Percentiles rank a stretch among this genome's conserved stretches.
Evolutionary conservation across 768 basidiomycete genomes (phyloP).

Genomic region (Kwoniella newhampshirensis): DNA sequence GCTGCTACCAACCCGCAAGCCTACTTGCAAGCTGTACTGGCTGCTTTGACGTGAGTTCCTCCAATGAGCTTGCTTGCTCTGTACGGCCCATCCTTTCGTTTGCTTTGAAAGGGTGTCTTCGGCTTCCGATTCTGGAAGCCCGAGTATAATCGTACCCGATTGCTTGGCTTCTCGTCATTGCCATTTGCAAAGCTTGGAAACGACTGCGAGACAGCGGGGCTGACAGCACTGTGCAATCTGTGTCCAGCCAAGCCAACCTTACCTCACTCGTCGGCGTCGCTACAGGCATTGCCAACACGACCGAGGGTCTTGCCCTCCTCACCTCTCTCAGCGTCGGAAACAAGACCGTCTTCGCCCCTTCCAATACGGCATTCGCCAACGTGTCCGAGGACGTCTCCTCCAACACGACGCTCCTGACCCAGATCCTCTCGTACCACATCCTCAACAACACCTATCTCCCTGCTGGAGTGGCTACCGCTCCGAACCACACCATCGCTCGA

Average conservation of each 20-base stretch:
- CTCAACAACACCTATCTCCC: constrained; percentile 60
- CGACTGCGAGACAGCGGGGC: background rate
- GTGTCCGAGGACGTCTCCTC: constrained; percentile 53
- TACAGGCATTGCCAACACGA: constrained; percentile 57
- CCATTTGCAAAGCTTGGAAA: too few relatives aligned
- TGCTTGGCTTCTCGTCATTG: too few relatives aligned
- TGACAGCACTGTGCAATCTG: constrained; percentile 21
- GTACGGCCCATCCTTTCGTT: too few relatives aligned
- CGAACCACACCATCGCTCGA: constrained; percentile 65
- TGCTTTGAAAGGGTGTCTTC: too few relatives aligned
- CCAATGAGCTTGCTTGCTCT: too few relatives aligned
- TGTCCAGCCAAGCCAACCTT: constrained; percentile 21
- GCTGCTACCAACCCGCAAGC: constrained; percentile 4
- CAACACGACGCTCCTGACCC: constrained; percentile 55
- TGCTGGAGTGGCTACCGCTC: constrained; percentile 55
- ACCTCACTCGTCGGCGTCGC: constrained; percentile 55
- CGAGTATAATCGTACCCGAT: too few relatives aligned
- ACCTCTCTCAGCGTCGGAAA: constrained; percentile 46
- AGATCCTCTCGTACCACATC: constrained; percentile 58
- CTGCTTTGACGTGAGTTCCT: constrained; percentile 48
- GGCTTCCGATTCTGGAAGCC: too few relatives aligned
- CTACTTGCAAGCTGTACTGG: constrained; percentile 35
- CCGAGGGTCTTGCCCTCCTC: constrained; percentile 58
- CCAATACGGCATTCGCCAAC: constrained; percentile 57
- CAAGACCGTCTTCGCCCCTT: constrained; percentile 63